Evolutionary conservation across 352 stramenopile genomes (phyloP).

Genomic region (Globisporangium middletonii): DNA sequence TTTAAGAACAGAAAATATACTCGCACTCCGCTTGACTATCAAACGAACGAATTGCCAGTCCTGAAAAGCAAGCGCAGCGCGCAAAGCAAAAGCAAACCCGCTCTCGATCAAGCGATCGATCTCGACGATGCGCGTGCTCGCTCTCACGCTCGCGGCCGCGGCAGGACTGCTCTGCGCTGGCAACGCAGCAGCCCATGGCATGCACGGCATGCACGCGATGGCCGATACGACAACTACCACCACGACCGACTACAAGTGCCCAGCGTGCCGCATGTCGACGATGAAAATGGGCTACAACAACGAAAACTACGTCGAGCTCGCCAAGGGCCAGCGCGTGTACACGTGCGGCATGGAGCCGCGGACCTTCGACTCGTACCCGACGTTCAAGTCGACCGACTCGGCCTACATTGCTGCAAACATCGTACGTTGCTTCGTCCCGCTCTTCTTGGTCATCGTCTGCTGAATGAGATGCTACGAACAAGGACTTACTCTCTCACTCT

Average conservation of each 20-base stretch:
- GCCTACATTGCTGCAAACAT: conserved; percentile 73
- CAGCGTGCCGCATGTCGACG: conserved; percentile 68
- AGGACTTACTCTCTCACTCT: not conserved
- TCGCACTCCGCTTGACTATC: not conserved
- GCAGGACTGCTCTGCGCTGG: conserved; percentile 11
- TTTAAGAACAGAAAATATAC: not conserved
- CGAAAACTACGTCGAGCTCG: conserved; percentile 54
- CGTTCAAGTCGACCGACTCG: conserved; percentile 59
- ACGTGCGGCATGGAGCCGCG: conserved; percentile 69
- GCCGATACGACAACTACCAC: conserved; percentile 13
- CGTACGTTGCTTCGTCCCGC: conserved; percentile 17
- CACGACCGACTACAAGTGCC: conserved; percentile 57
- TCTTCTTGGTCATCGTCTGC: not conserved
- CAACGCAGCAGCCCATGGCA: conserved; percentile 14
- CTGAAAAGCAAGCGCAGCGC: not conserved
- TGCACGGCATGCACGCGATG: conserved; percentile 18
- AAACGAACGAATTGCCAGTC: not conserved
- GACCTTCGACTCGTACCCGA: conserved; percentile 28
- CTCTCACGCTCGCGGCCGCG: conserved; percentile 10
- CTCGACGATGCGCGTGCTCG: conserved; percentile 5
- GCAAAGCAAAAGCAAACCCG: not conserved
- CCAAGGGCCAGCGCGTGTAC: conserved; percentile 64
- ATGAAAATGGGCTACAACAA: conserved; percentile 46
- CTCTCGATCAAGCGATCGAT: not conserved
- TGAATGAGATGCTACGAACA: not conserved